These are phyloP conservation scores for Capsicum pubescens DNA, from an alignment of 257 asterid species.

Conservation along the genomic window DNA sequence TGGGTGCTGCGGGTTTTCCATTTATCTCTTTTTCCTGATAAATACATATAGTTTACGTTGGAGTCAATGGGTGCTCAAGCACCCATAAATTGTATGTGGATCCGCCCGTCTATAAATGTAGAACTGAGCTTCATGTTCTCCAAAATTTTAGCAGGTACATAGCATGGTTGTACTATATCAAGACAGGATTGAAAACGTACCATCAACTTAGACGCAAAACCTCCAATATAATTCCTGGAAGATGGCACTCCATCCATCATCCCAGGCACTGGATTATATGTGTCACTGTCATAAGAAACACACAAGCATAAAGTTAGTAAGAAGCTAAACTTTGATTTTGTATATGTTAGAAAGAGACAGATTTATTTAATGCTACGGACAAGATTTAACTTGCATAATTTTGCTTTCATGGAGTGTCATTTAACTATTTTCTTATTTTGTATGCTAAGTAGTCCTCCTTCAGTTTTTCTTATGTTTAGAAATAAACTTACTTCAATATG, in stretches of 20 bases:
- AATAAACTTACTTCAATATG: background rate
- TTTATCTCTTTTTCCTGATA: too few relatives aligned
- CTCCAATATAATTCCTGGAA: conserved; percentile 84
- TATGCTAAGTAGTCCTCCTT: background rate
- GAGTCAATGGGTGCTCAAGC: too few relatives aligned
- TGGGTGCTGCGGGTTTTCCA: too few relatives aligned
- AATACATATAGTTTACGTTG: too few relatives aligned
- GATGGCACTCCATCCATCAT: conserved; percentile 96
- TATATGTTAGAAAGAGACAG: background rate
- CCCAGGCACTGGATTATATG: conserved; percentile 98
- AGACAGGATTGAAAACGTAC: conserved; percentile 43
- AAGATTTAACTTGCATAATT: background rate
- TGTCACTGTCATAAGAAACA: conserved; percentile 54
- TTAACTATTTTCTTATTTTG: background rate
- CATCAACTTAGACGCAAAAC: conserved; percentile 91
- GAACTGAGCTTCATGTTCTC: conserved; percentile 1
- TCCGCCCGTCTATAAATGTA: background rate
- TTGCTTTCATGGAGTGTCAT: background rate
- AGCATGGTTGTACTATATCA: conserved; percentile 16
- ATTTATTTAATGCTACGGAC: background rate
- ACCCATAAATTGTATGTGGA: too few relatives aligned
- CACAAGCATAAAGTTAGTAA: conserved; percentile 23
- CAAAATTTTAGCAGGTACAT: conserved; percentile 1
- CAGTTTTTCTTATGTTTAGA: background rate
- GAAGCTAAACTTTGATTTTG: background rate